Percentiles rank a stretch among this genome's conserved stretches.
Conservation (phyloP, 2,329 filamentous ascomycete genomes). For the Acephala macrosclerotiorum region DNA sequence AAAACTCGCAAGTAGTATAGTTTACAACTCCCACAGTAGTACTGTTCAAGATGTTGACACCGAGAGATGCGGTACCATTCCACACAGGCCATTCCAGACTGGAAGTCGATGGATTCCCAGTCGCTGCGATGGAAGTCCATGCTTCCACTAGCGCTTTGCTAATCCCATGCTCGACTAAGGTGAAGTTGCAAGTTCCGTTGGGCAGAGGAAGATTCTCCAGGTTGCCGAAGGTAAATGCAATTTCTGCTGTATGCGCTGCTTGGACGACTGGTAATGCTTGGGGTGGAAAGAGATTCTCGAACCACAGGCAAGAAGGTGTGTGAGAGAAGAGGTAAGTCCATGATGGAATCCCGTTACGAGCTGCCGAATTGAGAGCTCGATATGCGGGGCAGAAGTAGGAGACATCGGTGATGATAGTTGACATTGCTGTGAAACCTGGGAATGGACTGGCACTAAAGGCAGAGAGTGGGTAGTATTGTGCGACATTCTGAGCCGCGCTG, state of each 20-base stretch:
- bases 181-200: conserved; percentile 13
- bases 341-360: conserved; percentile 1
- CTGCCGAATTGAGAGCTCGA: conserved; percentile 11
- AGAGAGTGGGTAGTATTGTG: conserved; percentile 36
- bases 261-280: not conserved
- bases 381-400: conserved; percentile 13
- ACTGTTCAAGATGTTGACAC: not conserved
- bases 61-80: conserved; percentile 6
- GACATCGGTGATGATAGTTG: conserved; percentile 14
- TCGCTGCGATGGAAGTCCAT: conserved; percentile 16
- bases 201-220: not conserved
- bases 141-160: conserved; percentile 7
- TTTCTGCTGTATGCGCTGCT: conserved; percentile 16
- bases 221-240: conserved; percentile 17
- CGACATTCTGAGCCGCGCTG: conserved; percentile 34
- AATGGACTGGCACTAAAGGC: not conserved
- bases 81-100: conserved; percentile 12
- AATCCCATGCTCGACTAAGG: not conserved
- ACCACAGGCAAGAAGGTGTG: conserved; percentile 12
- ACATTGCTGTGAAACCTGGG: conserved; percentile 13
- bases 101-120: conserved; percentile 10
- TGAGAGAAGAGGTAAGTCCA: conserved; percentile 17
- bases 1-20: conserved; percentile 14
- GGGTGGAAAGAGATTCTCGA: not conserved
- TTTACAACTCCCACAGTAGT: conserved; percentile 4